These are phyloP conservation scores for Fusarium sp. DNA, from an alignment of 2,329 filamentous ascomycete genomes.

Conservation along the genomic window DNA sequence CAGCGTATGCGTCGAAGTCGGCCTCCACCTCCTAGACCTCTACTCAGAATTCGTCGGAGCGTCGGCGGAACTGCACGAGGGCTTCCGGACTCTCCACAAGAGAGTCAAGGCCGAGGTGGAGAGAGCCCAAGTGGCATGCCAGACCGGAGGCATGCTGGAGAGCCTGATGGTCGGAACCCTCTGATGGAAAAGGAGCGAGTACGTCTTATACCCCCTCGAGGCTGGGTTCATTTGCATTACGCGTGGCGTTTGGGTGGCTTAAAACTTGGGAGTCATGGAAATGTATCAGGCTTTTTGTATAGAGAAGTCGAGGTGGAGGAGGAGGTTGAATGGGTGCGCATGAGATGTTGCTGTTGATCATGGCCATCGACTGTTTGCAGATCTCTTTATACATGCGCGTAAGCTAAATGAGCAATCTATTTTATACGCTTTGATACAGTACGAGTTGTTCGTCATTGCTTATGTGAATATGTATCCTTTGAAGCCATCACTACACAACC, in stretches of 20 bases:
- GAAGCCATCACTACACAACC: not conserved
- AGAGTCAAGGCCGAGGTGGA: slow-evolving; percentile 83
- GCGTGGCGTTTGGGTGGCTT: slow-evolving; percentile 44
- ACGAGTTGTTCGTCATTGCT: not conserved
- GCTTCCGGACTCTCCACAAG: slow-evolving; percentile 76
- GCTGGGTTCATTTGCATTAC: slow-evolving; percentile 44
- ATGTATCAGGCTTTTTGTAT: slow-evolving; percentile 31
- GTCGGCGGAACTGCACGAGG: slow-evolving; percentile 77
- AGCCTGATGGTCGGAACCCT: slow-evolving; percentile 61
- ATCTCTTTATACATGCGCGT: not conserved
- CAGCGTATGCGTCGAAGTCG: slow-evolving; percentile 83
- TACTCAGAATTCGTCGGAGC: slow-evolving; percentile 85
- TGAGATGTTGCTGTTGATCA: not conserved
- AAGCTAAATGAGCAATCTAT: slow-evolving; percentile 17
- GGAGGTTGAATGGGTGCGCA: not conserved
- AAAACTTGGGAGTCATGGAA: slow-evolving; percentile 40
- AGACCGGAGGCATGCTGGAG: slow-evolving; percentile 90
- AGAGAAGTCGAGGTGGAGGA: slow-evolving; percentile 1
- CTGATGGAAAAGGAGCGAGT: slow-evolving; percentile 32
- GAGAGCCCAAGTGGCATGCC: slow-evolving; percentile 83
- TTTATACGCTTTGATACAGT: slow-evolving; percentile 8
- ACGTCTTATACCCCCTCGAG: slow-evolving; percentile 36
- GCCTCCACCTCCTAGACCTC: slow-evolving; percentile 84
- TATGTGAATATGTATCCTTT: not conserved
- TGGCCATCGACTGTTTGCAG: not conserved